Conservation (phyloP, 768 basidiomycete species). For the Strobilomyces echinocephalus region DNA sequence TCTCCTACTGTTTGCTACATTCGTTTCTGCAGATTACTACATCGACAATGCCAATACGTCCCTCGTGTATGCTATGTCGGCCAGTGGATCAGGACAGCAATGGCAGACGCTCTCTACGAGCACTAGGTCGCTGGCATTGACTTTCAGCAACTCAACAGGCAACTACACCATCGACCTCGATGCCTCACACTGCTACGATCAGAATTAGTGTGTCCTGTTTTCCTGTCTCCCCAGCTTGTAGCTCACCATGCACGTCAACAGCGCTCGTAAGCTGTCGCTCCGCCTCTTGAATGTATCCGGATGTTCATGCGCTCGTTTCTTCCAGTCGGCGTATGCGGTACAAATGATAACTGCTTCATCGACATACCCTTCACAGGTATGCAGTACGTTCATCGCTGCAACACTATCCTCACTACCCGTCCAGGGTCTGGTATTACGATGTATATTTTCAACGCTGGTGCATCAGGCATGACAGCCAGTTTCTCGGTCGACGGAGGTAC, state of each 20-base stretch:
- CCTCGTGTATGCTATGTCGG: slow-evolving; percentile 14
- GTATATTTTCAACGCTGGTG: slow-evolving; percentile 23
- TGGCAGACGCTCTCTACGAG: slow-evolving; percentile 11
- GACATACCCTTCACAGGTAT: slow-evolving; percentile 21
- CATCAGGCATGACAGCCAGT: slow-evolving; percentile 18
- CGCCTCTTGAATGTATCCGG: background rate
- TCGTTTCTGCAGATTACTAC: slow-evolving; percentile 19
- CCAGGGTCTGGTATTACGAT: slow-evolving; percentile 26
- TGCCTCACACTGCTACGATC: slow-evolving; percentile 19
- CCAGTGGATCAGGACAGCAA: slow-evolving; percentile 6
- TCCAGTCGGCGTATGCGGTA: slow-evolving; percentile 15
- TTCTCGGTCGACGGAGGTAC: slow-evolving; percentile 17
- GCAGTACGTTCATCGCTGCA: background rate
- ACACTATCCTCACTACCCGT: background rate
- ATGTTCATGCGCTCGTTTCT: background rate
- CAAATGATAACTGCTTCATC: slow-evolving; percentile 12
- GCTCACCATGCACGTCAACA: slow-evolving; percentile 3
- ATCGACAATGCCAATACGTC: slow-evolving; percentile 24
- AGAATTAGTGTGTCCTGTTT: slow-evolving; percentile 22
- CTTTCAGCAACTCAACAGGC: slow-evolving; percentile 17
- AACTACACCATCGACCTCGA: slow-evolving; percentile 14
- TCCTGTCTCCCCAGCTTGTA: background rate
- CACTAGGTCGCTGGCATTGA: background rate
- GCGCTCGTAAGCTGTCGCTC: slow-evolving; percentile 15
- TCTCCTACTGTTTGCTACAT: slow-evolving; percentile 11